Percentiles rank a stretch among this genome's conserved stretches.
Conservation (phyloP, 2,329 filamentous ascomycete genomes). For the Atkinsonella texensis region DNA sequence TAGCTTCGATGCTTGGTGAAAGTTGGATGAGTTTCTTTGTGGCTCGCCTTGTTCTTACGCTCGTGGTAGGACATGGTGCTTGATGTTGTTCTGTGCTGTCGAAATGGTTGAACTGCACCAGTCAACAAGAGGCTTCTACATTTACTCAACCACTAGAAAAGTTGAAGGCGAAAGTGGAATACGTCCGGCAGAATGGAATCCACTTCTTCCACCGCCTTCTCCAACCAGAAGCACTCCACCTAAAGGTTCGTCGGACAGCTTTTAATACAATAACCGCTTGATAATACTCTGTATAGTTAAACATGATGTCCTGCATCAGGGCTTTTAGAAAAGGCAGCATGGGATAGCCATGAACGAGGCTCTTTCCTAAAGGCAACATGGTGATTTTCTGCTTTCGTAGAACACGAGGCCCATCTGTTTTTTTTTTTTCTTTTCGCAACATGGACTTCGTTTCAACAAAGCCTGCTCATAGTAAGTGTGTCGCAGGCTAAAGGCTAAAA, state of each 20-base stretch:
- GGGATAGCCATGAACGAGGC: no score
- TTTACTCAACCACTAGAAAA: constrained; percentile 7
- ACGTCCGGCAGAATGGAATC: constrained; percentile 16
- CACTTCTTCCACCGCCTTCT: constrained; percentile 10
- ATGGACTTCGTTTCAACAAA: no score
- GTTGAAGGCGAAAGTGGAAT: constrained; percentile 9
- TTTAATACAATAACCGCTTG: neutral
- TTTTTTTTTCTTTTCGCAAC: no score
- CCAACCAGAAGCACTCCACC: constrained; percentile 4
- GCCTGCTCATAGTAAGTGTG: no score
- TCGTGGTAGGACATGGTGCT: constrained; percentile 21
- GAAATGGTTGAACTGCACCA: neutral
- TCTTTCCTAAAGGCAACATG: no score
- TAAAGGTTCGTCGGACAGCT: neutral
- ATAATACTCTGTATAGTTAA: neutral
- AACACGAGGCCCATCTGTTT: no score
- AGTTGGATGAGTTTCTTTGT: neutral
- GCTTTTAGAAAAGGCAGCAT: no score
- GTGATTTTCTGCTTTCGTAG: no score
- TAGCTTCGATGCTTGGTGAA: neutral
- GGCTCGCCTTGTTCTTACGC: constrained; percentile 19
- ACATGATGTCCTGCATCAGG: no score
- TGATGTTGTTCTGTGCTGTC: neutral
- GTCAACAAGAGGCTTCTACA: neutral
- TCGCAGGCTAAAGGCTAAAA: no score